A percentile compares a stretch with the other conserved stretches of the same genome.
phyloP scores from a whole-genome alignment of 768 basidiomycete species.

The Suillus hirtellus region DNA sequence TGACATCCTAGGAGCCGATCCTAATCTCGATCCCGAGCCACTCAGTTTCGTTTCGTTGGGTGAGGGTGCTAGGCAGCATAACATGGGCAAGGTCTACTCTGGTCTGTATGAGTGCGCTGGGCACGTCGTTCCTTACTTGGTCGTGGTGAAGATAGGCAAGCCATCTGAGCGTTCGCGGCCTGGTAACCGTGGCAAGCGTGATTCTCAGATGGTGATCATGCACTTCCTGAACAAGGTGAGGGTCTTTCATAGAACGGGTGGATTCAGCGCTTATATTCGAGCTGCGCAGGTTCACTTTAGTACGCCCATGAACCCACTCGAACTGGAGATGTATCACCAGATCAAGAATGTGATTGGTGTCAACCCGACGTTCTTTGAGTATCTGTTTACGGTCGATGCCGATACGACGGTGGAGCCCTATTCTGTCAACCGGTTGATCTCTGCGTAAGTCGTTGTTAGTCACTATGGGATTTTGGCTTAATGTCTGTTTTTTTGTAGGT shows the following conservation, averaged over 20 bases:
- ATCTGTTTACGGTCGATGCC: constrained; percentile 89
- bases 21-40: constrained; percentile 92
- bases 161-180: constrained; percentile 91
- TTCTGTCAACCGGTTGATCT: constrained; percentile 88
- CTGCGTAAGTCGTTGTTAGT: constrained; percentile 64
- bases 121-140: constrained; percentile 94
- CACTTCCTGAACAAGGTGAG: constrained; percentile 95
- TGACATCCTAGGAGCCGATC: constrained; percentile 93
- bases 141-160: constrained; percentile 92
- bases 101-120: constrained; percentile 92
- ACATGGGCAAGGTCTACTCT: constrained; percentile 98
- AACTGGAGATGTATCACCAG: constrained; percentile 98
- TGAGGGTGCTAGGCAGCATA: constrained; percentile 94
- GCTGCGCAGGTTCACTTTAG: constrained; percentile 86
- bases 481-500: constrained; percentile 46
- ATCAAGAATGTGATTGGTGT: constrained; percentile 99
- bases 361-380: constrained; percentile 98
- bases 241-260: background rate
- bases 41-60: constrained; percentile 92
- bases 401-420: constrained; percentile 91
- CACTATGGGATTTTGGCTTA: background rate
- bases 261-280: background rate
- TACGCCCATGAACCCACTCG: constrained; percentile 92
- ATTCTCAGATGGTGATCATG: constrained; percentile 95
- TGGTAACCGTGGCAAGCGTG: constrained; percentile 97